Conservation (phyloP, 2,329 filamentous ascomycete genomes). For the Hymenoscyphus scutula region DNA sequence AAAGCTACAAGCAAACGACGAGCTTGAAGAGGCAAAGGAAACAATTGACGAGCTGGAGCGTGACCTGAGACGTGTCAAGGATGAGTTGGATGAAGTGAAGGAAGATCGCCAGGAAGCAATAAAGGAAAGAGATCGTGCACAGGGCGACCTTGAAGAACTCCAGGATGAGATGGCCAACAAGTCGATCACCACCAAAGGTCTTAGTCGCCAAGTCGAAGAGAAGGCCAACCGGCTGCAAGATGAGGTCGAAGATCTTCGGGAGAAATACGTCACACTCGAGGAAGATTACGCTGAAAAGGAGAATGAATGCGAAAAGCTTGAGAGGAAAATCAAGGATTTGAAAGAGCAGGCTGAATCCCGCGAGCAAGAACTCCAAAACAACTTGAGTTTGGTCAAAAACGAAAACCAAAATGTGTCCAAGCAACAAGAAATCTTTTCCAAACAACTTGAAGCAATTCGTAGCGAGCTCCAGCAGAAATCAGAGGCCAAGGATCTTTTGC, state of each 20-base stretch:
- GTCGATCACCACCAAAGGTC: conserved; percentile 70
- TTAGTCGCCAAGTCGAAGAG: conserved; percentile 73
- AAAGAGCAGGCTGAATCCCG: conserved; percentile 32
- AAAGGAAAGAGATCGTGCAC: conserved; percentile 54
- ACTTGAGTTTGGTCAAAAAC: conserved; percentile 39
- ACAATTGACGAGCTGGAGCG: conserved; percentile 59
- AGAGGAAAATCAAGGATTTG: conserved; percentile 42
- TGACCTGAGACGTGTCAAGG: conserved; percentile 52
- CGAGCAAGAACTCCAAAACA: conserved; percentile 39
- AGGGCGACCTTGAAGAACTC: conserved; percentile 61
- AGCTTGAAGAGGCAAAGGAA: conserved; percentile 55
- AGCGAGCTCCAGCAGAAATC: conserved; percentile 44
- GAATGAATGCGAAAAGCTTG: conserved; percentile 40
- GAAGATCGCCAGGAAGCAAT: conserved; percentile 53
- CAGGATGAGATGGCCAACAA: conserved; percentile 79
- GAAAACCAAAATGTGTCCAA: conserved; percentile 15
- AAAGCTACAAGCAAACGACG: conserved; percentile 50
- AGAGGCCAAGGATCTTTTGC: conserved; percentile 68
- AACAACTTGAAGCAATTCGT: conserved; percentile 38
- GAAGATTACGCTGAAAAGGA: conserved; percentile 44
- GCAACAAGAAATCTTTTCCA: conserved; percentile 24
- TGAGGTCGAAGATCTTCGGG: conserved; percentile 55
- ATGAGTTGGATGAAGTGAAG: conserved; percentile 53
- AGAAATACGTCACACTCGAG: conserved; percentile 44
- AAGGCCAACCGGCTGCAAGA: conserved; percentile 64